Evolutionary conservation across 768 basidiomycete species (phyloP), one percentile per base, ranked within the genome.

Genomic region (Ramaria sp.): DNA sequence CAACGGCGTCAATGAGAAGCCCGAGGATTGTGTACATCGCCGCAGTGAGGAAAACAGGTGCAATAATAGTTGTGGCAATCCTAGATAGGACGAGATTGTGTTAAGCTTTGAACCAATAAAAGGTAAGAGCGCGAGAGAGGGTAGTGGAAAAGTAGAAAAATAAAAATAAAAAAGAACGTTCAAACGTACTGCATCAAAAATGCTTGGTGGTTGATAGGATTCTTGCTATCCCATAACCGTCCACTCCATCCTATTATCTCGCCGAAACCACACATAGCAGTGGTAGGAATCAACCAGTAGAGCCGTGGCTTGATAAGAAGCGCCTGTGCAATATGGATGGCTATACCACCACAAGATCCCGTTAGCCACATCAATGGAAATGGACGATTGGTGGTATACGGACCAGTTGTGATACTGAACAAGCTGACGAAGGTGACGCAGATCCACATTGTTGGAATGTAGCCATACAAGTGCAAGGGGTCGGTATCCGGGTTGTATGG

Each of bases 21-120:
- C 79, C 78, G 10, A 83, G 68, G 18, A 81, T 72, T 39, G 81
- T 69, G 62, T 83, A 85, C 58, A 76, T 78, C 10, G 79, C 78
- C 0, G 81, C 81, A 16, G 78, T 65, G 36, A 81, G 64, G 22
- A 78, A 79, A 0, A 78, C 78, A 1, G 81, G 81, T 1, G 73
- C 74, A 42, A 82, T 65, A 60, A 84, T 80, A 2, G 77, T 76
- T 6, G 67, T 65, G 5, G 67, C 65, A n/a, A 79, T 76, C 62
- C 79, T 79, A n/a, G n/a, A n/a, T n/a, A n/a, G n/a, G n/a, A n/a
- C n/a, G n/a, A n/a, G n/a, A n/a, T n/a, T n/a, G n/a, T n/a, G n/a
- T n/a, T n/a, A n/a, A n/a, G n/a, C n/a, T n/a, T n/a, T n/a, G n/a
- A n/a, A n/a, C n/a, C n/a, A n/a, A 57, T 3, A 36, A 18, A 16